phyloP scores from a whole-genome alignment of 2,329 filamentous ascomycete genomes.

The Fusarium sp. region DNA sequence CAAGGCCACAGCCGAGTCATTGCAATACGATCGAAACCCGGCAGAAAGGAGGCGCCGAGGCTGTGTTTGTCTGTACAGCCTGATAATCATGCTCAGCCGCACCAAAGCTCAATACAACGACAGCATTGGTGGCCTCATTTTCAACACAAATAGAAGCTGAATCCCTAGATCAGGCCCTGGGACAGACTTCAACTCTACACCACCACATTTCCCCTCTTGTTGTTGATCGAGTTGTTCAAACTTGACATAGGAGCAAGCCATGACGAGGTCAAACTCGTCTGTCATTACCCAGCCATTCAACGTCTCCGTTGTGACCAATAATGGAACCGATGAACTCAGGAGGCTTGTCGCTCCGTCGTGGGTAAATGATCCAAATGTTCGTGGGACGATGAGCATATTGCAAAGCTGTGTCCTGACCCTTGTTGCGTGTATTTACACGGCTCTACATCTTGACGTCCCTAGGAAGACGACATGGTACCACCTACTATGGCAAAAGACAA shows the following conservation, averaged over 20 bases:
- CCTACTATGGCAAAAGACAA: not conserved
- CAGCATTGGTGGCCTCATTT: not conserved
- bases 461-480: not conserved
- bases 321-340: not conserved
- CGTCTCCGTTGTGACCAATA: not conserved
- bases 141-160: not conserved
- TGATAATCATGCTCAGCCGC: too few relatives aligned
- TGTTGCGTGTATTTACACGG: slow-evolving; percentile 1
- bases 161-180: not conserved
- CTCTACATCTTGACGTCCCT: slow-evolving; percentile 1
- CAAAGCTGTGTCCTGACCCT: slow-evolving; percentile 15
- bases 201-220: too few relatives aligned
- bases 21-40: too few relatives aligned
- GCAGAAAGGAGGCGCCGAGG: too few relatives aligned
- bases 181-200: not conserved
- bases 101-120: fast-evolving
- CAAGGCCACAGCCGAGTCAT: too few relatives aligned
- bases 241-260: not conserved
- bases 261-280: not conserved
- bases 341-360: not conserved
- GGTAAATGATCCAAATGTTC: not conserved
- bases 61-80: too few relatives aligned
- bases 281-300: not conserved
- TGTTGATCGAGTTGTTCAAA: fast-evolving
- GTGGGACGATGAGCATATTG: not conserved